Evolutionary conservation across 1,284 basidiomycete species (phyloP).

Genomic region (Macrocystidia cucumis): DNA sequence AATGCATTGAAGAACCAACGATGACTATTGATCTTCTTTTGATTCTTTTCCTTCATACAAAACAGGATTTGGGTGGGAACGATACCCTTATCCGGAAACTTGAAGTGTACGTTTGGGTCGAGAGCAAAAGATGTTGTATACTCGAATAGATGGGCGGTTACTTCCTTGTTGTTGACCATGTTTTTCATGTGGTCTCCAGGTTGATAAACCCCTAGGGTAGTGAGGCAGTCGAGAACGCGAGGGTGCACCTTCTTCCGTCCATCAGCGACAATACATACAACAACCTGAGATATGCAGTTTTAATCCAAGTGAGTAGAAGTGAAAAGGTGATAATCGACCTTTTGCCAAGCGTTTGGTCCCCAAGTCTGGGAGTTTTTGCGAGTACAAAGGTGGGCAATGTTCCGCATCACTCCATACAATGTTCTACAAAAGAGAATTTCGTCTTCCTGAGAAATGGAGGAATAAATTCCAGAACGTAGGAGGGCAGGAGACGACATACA

Average conservation of each 20-base stretch:
- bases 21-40: conserved; percentile 95
- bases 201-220: conserved; percentile 74
- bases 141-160: conserved; percentile 94
- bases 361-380: conserved; percentile 93
- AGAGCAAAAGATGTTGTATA: conserved; percentile 90
- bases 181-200: conserved; percentile 84
- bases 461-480: background rate
- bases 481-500: conserved; percentile 36
- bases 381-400: conserved; percentile 85
- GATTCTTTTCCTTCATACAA: conserved; percentile 91
- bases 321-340: conserved; percentile 37
- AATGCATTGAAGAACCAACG: conserved; percentile 97
- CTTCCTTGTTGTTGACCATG: conserved; percentile 79
- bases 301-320: background rate
- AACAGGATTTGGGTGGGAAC: conserved; percentile 91
- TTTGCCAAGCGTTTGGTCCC: conserved; percentile 97
- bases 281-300: conserved; percentile 47
- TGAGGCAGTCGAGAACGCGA: conserved; percentile 89
- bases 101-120: conserved; percentile 86
- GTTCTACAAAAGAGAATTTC: conserved; percentile 93
- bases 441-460: conserved; percentile 65
- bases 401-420: conserved; percentile 92
- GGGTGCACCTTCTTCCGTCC: conserved; percentile 91
- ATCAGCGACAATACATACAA: conserved; percentile 94
- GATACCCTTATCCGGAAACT: conserved; percentile 93